phyloP scores from a whole-genome alignment of 2,329 filamentous ascomycete species.

The Colletotrichum scovillei region DNA sequence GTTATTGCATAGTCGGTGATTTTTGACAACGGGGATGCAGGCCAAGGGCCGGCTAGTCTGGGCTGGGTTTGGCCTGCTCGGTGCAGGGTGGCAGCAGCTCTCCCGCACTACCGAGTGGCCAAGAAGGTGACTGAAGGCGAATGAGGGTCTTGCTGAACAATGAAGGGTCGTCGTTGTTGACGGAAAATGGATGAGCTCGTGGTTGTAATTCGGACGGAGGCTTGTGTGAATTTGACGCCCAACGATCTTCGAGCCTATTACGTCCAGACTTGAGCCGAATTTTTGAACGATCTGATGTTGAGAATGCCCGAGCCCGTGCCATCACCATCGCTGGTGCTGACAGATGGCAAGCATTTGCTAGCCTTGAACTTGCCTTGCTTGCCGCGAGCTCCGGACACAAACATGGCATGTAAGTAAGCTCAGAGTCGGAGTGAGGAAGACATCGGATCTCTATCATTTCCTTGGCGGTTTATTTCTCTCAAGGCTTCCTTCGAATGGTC shows the following conservation, averaged over 20 bases:
- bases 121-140: slow-evolving; percentile 7
- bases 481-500: not conserved
- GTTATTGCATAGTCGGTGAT: slow-evolving; percentile 5
- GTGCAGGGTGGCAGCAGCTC: slow-evolving; percentile 19
- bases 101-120: slow-evolving; percentile 7
- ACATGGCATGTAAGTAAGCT: not conserved
- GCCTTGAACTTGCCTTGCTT: not conserved
- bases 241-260: not conserved
- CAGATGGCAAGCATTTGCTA: not conserved
- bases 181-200: not conserved
- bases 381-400: not conserved
- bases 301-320: not conserved
- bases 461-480: not conserved
- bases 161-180: not conserved
- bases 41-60: slow-evolving; percentile 9
- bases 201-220: not conserved
- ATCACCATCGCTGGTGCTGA: slow-evolving; percentile 7
- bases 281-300: not conserved
- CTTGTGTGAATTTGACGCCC: not conserved
- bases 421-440: not conserved
- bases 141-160: not conserved
- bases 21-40: slow-evolving; percentile 20
- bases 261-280: not conserved
- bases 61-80: slow-evolving; percentile 8
- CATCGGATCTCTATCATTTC: not conserved